Percentiles rank a stretch among this genome's conserved stretches.
Conservation (phyloP, 441 rosid species). For the Daphne laureola region DNA sequence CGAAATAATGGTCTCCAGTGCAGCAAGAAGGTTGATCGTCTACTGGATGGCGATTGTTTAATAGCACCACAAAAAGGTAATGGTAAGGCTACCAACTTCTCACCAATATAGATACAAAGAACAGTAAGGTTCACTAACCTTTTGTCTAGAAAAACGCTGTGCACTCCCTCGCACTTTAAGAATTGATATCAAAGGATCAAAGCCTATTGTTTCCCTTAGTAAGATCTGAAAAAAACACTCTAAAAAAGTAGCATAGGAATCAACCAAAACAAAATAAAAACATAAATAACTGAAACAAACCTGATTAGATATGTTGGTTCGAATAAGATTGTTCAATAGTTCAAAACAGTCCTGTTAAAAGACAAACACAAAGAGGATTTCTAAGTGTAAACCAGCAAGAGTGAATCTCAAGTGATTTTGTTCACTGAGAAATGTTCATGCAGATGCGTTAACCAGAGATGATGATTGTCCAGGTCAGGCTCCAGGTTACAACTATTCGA, state of each 20-base stretch:
- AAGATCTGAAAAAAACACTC: constrained; percentile 40
- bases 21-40: constrained; percentile 79
- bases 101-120: not conserved
- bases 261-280: not conserved
- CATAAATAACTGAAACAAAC: constrained; percentile 24
- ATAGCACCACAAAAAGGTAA: constrained; percentile 24
- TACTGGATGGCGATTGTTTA: constrained; percentile 55
- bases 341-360: constrained; percentile 66
- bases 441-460: too few species aligned
- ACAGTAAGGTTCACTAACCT: constrained; percentile 44
- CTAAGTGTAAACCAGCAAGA: too few species aligned
- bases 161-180: constrained; percentile 63
- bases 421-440: too few species aligned
- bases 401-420: too few species aligned
- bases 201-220: constrained; percentile 78
- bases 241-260: constrained; percentile 16
- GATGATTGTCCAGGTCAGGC: too few species aligned
- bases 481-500: not conserved
- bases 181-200: constrained; percentile 61
- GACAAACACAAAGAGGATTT: constrained; percentile 8
- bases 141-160: constrained; percentile 79
- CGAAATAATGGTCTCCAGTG: constrained; percentile 69
- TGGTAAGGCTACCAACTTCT: constrained; percentile 23
- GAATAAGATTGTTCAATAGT: constrained; percentile 80
- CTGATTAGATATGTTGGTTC: constrained; percentile 75